Evolutionary conservation across 768 basidiomycete species (phyloP).

Genomic region (Calocera cornea): DNA sequence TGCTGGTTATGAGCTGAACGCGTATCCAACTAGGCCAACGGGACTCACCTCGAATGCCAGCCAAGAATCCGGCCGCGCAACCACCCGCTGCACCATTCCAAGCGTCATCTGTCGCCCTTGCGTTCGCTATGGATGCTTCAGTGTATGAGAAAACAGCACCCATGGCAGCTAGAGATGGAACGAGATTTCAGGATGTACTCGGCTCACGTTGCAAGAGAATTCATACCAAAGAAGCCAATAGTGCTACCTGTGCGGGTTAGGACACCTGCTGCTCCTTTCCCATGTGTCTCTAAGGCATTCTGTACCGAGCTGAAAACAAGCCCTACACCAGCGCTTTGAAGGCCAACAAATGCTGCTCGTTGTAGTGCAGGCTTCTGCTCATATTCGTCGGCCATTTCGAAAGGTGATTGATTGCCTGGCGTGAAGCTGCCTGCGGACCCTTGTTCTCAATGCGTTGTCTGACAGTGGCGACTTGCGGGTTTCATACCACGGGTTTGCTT

Average conservation of each 20-base stretch:
- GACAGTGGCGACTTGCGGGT: too few relatives aligned
- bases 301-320: conserved; percentile 41
- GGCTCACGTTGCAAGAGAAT: neutral
- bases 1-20: conserved; percentile 12
- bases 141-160: conserved; percentile 75
- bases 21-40: neutral
- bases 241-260: conserved; percentile 77
- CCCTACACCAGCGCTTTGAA: conserved; percentile 28
- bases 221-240: conserved; percentile 77
- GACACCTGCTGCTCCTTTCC: conserved; percentile 71
- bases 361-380: conserved; percentile 11
- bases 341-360: conserved; percentile 21
- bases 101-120: conserved; percentile 62
- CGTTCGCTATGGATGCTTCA: conserved; percentile 68
- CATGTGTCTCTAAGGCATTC: conserved; percentile 68
- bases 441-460: too few relatives aligned
- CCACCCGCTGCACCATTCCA: conserved; percentile 75
- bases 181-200: neutral
- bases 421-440: too few relatives aligned
- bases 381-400: conserved; percentile 1
- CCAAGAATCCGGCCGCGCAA: conserved; percentile 86
- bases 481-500: too few relatives aligned
- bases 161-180: conserved; percentile 54
- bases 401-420: too few relatives aligned
- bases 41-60: conserved; percentile 62